phyloP scores from a whole-genome alignment of 2,329 filamentous ascomycete species.

The Penicillium brevicompactum region DNA sequence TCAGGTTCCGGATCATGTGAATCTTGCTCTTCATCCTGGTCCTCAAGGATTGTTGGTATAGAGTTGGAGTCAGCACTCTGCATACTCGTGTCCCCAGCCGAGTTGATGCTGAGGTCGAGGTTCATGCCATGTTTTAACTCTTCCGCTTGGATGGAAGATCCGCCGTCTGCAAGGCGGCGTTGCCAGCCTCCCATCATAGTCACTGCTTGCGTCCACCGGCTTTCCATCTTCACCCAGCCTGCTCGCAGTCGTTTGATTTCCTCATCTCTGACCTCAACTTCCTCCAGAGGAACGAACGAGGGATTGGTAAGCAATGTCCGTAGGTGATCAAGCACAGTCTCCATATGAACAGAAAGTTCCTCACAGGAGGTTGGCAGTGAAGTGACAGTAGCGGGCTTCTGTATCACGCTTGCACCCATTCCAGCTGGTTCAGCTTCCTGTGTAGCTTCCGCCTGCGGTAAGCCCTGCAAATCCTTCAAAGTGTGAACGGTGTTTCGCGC shows the following conservation, averaged over 20 bases:
- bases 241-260: constrained; percentile 81
- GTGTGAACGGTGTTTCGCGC: constrained; percentile 71
- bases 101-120: constrained; percentile 41
- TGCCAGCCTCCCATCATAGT: constrained; percentile 92
- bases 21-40: constrained; percentile 30
- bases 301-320: constrained; percentile 87
- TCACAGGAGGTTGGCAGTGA: constrained; percentile 65
- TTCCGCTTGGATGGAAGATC: constrained; percentile 45
- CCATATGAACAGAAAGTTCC: constrained; percentile 70
- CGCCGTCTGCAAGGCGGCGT: constrained; percentile 64
- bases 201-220: constrained; percentile 85
- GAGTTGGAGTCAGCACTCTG: constrained; percentile 25
- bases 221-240: constrained; percentile 93
- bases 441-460: constrained; percentile 36
- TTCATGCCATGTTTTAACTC: constrained; percentile 46
- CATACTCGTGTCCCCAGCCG: constrained; percentile 18
- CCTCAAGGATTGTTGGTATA: constrained; percentile 36
- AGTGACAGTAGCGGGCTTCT: constrained; percentile 36
- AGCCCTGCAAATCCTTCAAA: constrained; percentile 63
- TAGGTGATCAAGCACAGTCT: constrained; percentile 77
- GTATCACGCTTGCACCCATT: constrained; percentile 22
- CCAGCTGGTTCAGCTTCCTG: constrained; percentile 36
- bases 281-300: constrained; percentile 92
- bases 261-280: constrained; percentile 88
- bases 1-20: constrained; percentile 32